Conservation (phyloP, 1,284 basidiomycete genomes). For the Cystobasidium slooffiae region DNA sequence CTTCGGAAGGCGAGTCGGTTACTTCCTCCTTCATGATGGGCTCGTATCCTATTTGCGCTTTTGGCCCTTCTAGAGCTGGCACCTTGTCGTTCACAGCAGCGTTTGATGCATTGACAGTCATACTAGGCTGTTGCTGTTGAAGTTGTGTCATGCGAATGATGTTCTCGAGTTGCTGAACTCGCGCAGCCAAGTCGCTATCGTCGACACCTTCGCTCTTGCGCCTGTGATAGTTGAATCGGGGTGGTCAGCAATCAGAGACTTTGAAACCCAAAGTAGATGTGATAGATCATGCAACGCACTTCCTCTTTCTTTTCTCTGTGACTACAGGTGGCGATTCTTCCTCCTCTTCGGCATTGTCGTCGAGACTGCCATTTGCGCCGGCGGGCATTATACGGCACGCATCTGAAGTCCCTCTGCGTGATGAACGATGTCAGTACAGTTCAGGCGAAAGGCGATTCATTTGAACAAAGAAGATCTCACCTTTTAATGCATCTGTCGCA, state of each 20-base stretch:
- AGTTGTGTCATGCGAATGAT: conserved; percentile 33
- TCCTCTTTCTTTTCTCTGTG: conserved; percentile 19
- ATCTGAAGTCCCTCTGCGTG: conserved; percentile 31
- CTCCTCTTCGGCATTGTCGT: neutral
- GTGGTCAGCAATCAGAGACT: neutral
- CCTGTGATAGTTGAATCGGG: neutral
- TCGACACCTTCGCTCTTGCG: conserved; percentile 20
- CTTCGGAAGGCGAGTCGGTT: conserved; percentile 6
- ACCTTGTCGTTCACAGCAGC: neutral
- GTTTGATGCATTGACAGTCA: neutral
- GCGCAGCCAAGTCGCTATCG: conserved; percentile 20
- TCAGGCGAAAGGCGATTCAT: neutral
- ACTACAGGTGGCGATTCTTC: conserved; percentile 3
- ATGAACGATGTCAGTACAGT: neutral
- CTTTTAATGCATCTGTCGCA: conserved; percentile 43
- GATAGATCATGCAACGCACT: neutral
- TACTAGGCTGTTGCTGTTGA: neutral
- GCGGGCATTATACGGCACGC: conserved; percentile 26
- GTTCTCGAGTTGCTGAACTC: conserved; percentile 39
- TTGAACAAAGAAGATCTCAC: neutral
- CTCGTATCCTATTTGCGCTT: neutral
- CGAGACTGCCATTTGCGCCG: neutral
- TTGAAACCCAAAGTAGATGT: neutral
- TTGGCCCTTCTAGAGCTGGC: neutral
- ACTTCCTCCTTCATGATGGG: neutral